Conservation (phyloP, 1,284 basidiomycete genomes). For the Nidula niveotomentosa region DNA sequence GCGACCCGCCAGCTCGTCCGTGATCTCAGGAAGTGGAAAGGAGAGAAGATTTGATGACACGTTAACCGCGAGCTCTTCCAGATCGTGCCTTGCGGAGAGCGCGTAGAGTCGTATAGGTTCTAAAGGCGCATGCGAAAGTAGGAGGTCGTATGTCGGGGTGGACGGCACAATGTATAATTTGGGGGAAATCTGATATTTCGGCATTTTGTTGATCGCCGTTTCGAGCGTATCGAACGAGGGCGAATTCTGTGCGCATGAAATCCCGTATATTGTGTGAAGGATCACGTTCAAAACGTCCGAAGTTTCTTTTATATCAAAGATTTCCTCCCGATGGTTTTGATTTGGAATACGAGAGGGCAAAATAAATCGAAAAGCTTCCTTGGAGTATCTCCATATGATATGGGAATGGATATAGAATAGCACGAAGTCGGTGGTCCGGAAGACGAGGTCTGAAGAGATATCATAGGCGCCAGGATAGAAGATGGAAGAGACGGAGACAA, state of each 20-base stretch:
- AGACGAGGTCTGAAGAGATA: slow-evolving; percentile 15
- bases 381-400: slow-evolving; percentile 10
- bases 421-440: slow-evolving; percentile 39
- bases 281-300: slow-evolving; percentile 36
- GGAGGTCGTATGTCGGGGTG: slow-evolving; percentile 29
- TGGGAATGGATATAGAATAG: slow-evolving; percentile 41
- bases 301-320: slow-evolving; percentile 25
- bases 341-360: slow-evolving; percentile 12
- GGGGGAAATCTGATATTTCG: slow-evolving; percentile 28
- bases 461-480: slow-evolving; percentile 19
- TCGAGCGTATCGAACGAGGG: slow-evolving; percentile 28
- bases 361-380: slow-evolving; percentile 15
- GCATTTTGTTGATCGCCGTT: slow-evolving; percentile 30
- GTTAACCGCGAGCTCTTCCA: slow-evolving; percentile 36
- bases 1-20: slow-evolving; percentile 35
- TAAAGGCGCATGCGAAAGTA: slow-evolving; percentile 37
- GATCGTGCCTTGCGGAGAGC: slow-evolving; percentile 35
- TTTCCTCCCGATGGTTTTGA: slow-evolving; percentile 5
- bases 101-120: slow-evolving; percentile 40
- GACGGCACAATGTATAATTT: slow-evolving; percentile 28
- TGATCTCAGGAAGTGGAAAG: slow-evolving; percentile 32
- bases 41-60: slow-evolving; percentile 41
- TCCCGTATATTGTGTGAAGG: slow-evolving; percentile 33
- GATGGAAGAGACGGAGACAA: slow-evolving; percentile 20
- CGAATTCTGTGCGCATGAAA: slow-evolving; percentile 26